Base-by-base conservation (phyloP, 2,329 filamentous ascomycete species). In the Apiospora hydei region DNA sequence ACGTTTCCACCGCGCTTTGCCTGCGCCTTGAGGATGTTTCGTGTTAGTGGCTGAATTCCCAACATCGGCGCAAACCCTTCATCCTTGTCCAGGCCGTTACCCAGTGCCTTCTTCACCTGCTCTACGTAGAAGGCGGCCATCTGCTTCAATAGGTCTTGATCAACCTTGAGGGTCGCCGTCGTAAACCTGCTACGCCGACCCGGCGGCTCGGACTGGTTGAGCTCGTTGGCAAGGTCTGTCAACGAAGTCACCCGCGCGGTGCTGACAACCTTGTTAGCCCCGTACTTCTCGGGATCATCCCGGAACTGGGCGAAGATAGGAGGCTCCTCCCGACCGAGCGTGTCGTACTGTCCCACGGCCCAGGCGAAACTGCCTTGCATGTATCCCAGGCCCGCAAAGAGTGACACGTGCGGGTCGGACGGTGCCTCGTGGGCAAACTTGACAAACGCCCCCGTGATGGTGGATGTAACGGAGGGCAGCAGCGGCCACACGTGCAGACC, bases 311-410 rank as follows among this genome's bases (percentile, higher is more conserved):
- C n/a, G 13, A 61, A 61, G 51, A 30, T 61, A 11, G 51, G 51
- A 30, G 51, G 51, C 14, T 61, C 51, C 51, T 30, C n/a, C n/a
- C 51, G 13, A 4, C 51, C 51, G n/a, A 61, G 51, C 1, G 30
- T 26, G n/a, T 61, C 51, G 14, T 34, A 61, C 51, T 61, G 51
- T 18, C 51, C 51, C 30, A 61, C 30, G n/a, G 51, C 51, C 51
- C 51, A 34, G 16, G 51, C n/a, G 16, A 61, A 61, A 13, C 26
- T 61, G 51, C 51, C 51, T 26, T 61, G 51, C 51, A 34, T 61
- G 51, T 61, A 26, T 18, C 51, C 51, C 51, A 61, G 51, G n/a
- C 51, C 51, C 3, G 51, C 51, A 61, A 61, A 61, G 51, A 61
- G 51, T 21, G 51, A 61, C 21, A 61, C 30, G 30, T 61, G 51